Base-by-base conservation (phyloP, 1,284 basidiomycete species). In the Exobasidium cylindrosporum region DNA sequence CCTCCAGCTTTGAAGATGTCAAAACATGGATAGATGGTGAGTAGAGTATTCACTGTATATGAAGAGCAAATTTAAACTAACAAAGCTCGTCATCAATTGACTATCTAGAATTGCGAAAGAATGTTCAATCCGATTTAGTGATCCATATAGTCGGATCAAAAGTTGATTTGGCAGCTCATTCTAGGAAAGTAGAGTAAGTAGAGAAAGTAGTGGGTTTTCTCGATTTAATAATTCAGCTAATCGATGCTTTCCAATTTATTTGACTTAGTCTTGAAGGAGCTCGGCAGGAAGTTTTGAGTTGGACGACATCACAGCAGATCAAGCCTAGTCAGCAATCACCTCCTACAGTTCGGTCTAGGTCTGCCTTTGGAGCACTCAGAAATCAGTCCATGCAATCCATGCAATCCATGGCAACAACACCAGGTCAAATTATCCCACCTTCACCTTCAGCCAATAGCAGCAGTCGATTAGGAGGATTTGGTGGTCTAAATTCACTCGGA, bases 131-230 rank as follows among this genome's bases (percentile, higher is more conserved):
- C 84, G 71, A 81, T 74, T 84, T 94, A 60, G 88, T 94, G 77
- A 92, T 94, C 72, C 92, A 92, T 81, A 90, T 95, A 68, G 91
- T 94, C 67, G 91, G 91, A 63, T 87, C 91, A 64, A 95, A 95
- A 81, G 87, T 88, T 68, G 92, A 94, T 83, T 84, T 94, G 53
- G 67, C 65, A 1, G 31, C 57, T 23, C 32, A 30, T 6, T 28
- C 54, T 24, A 21, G 56, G 11, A 35, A 50, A 17, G 57, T 59
- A 5, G 28, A 13, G 50, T 54, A 47, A 54, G 58, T 14, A 40
- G 35, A 10, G 17, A 40, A 17, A 40, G 35, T 40, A 17, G 17
- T 40, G 35, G 35, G 35, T 14, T n/a, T 44, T 44, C 47, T 1
- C 21, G 23, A n/a, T n/a, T n/a, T n/a, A n/a, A n/a, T n/a, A n/a